Percentiles rank a stretch among this genome's conserved stretches.
Evolutionary conservation across 176 grass and related monocot species (phyloP).

Genomic region (Tillandsia leiboldiana): DNA sequence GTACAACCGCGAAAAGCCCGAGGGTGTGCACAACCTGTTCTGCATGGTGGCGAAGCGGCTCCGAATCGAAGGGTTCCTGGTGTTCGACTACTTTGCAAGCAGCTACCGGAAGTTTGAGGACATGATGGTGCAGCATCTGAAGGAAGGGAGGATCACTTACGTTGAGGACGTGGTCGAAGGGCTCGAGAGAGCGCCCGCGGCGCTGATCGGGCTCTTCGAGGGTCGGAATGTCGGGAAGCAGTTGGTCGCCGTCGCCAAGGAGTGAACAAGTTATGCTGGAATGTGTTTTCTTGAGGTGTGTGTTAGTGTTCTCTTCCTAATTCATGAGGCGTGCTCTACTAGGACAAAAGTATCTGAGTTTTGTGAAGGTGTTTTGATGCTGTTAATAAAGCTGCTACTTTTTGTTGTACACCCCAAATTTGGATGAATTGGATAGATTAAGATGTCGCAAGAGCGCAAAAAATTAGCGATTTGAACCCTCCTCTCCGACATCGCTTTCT

Average conservation of each 20-base stretch:
- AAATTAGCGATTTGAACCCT: too few species aligned
- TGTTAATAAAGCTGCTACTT: too few species aligned
- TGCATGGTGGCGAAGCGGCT: constrained; percentile 15
- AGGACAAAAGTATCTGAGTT: too few species aligned
- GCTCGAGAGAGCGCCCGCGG: constrained; percentile 26
- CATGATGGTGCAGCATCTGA: constrained; percentile 21
- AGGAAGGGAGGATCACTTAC: constrained; percentile 29
- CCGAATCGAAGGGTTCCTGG: constrained; percentile 36
- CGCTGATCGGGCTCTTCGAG: constrained; percentile 26
- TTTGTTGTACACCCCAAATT: neutral
- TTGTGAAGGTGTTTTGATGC: too few species aligned
- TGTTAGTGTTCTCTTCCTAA: too few species aligned
- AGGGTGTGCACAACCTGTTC: constrained; percentile 21
- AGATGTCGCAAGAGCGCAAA: too few species aligned
- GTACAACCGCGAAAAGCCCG: constrained; percentile 25
- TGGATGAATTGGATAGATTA: too few species aligned
- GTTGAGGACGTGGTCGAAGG: constrained; percentile 37
- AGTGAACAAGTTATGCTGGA: constrained; percentile 7
- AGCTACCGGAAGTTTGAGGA: constrained; percentile 32
- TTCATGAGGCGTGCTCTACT: too few species aligned
- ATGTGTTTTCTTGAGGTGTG: neutral
- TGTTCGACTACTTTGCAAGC: constrained; percentile 19
- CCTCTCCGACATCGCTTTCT: too few species aligned
- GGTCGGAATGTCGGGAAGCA: constrained; percentile 35
- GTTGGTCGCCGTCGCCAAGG: constrained; percentile 12